phyloP scores from a whole-genome alignment of 768 basidiomycete genomes.

The Hygrocybe coccinea region DNA sequence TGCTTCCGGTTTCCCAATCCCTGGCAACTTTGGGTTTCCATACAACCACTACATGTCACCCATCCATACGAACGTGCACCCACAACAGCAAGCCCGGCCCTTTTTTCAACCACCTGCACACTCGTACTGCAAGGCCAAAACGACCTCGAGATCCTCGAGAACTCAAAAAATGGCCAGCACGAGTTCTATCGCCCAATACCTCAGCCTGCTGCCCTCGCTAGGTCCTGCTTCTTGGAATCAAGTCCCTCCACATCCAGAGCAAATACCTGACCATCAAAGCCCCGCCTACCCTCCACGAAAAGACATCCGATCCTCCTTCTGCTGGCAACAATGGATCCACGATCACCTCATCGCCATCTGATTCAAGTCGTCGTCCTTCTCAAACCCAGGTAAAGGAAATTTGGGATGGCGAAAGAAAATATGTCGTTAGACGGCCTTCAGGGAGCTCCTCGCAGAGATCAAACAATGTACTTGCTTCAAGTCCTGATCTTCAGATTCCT shows the following conservation, averaged over 20 bases:
- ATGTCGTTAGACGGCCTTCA: conserved; percentile 12
- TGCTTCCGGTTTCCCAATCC: conserved; percentile 30
- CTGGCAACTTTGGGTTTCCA: conserved; percentile 36
- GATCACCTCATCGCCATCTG: conserved; percentile 17
- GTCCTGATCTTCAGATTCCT: conserved; percentile 1
- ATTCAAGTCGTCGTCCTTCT: conserved; percentile 21
- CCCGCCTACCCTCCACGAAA: conserved; percentile 12
- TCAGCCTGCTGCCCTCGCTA: conserved; percentile 58
- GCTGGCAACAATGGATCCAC: conserved; percentile 12
- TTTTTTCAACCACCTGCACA: conserved; percentile 23
- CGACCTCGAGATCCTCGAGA: conserved; percentile 70
- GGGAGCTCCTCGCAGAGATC: conserved; percentile 18
- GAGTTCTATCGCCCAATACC: conserved; percentile 64
- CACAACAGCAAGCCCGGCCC: conserved; percentile 21
- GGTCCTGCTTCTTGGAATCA: conserved; percentile 36
- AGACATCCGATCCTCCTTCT: conserved; percentile 30
- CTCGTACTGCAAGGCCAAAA: conserved; percentile 46
- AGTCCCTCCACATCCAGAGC: conserved; percentile 17
- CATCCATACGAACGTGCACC: no score
- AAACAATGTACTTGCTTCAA: conserved; percentile 31
- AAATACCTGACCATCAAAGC: conserved; percentile 13
- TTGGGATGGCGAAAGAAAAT: conserved; percentile 22
- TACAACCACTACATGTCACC: conserved; percentile 33
- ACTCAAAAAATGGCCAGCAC: conserved; percentile 71
- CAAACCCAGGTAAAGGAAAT: conserved; percentile 27